phyloP scores from a whole-genome alignment of 495 filamentous ascomycete genomes.

The Annulohypoxylon maeteangense region DNA sequence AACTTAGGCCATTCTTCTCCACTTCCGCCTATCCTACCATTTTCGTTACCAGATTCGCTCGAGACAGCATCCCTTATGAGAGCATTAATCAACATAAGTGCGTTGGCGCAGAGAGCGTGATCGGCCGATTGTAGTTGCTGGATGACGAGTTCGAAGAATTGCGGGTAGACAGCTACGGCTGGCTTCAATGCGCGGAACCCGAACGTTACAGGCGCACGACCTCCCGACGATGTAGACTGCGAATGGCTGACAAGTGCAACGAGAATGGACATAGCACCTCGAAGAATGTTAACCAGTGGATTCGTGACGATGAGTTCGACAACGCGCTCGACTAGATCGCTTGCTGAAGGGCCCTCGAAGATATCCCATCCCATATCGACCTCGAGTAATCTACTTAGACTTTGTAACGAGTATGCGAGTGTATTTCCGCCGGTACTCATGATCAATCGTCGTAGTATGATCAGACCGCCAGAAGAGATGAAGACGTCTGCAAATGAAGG shows the following conservation, averaged over 20 bases:
- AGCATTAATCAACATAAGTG: slow-evolving; percentile 92
- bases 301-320: slow-evolving; percentile 96
- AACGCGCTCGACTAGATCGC: slow-evolving; percentile 72
- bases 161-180: slow-evolving; percentile 87
- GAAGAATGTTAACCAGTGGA: slow-evolving; percentile 95
- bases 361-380: slow-evolving; percentile 98
- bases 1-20: slow-evolving; percentile 93
- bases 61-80: slow-evolving; percentile 92
- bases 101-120: slow-evolving; percentile 95
- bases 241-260: slow-evolving; percentile 92
- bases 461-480: slow-evolving; percentile 86
- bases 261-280: slow-evolving; percentile 95
- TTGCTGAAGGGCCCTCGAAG: slow-evolving; percentile 61
- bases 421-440: slow-evolving; percentile 92
- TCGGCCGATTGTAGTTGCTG: slow-evolving; percentile 89
- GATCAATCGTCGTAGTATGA: slow-evolving; percentile 80
- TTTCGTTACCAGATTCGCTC: slow-evolving; percentile 63
- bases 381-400: slow-evolving; percentile 84
- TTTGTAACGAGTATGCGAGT: slow-evolving; percentile 91
- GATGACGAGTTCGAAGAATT: slow-evolving; percentile 95
- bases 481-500: slow-evolving; percentile 97
- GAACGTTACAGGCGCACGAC: slow-evolving; percentile 65
- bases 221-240: slow-evolving; percentile 58
- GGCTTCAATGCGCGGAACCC: slow-evolving; percentile 93
- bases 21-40: slow-evolving; percentile 46